Conservation (phyloP, 2,329 filamentous ascomycete species). For the Monosporascus cannonballus region DNA sequence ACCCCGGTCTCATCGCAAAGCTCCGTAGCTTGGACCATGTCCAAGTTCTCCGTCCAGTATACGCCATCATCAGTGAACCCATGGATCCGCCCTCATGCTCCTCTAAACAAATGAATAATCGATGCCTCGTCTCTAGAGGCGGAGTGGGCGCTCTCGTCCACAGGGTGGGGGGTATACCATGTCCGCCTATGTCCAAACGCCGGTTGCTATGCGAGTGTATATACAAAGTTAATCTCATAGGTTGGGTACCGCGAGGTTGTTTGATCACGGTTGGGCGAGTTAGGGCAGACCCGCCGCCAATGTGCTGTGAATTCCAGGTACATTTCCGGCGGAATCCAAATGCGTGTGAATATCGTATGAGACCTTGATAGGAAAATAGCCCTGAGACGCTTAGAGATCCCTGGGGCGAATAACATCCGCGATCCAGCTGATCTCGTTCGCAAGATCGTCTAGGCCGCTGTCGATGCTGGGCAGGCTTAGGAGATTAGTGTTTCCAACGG, state of each 20-base stretch:
- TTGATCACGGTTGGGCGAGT: neutral
- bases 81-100: too few species aligned
- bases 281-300: neutral
- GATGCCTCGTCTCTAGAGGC: too few species aligned
- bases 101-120: too few species aligned
- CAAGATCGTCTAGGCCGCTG: constrained; percentile 29
- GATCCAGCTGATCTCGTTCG: constrained; percentile 46
- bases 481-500: constrained; percentile 17
- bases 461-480: constrained; percentile 24
- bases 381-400: constrained; percentile 8
- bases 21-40: too few species aligned
- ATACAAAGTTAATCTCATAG: neutral
- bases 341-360: neutral
- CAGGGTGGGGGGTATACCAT: too few species aligned
- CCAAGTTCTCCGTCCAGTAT: too few species aligned
- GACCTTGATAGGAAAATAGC: neutral
- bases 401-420: constrained; percentile 38
- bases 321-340: neutral
- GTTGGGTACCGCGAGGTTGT: neutral
- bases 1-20: too few species aligned
- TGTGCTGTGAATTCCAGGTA: neutral
- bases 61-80: too few species aligned
- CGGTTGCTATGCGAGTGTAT: neutral
- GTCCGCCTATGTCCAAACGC: neutral
- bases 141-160: too few species aligned